Percentiles rank a stretch among this genome's conserved stretches.
These are phyloP conservation scores for Ophidiomyces ophidiicola DNA, from an alignment of 2,329 filamentous ascomycete genomes.

Conservation along the genomic window DNA sequence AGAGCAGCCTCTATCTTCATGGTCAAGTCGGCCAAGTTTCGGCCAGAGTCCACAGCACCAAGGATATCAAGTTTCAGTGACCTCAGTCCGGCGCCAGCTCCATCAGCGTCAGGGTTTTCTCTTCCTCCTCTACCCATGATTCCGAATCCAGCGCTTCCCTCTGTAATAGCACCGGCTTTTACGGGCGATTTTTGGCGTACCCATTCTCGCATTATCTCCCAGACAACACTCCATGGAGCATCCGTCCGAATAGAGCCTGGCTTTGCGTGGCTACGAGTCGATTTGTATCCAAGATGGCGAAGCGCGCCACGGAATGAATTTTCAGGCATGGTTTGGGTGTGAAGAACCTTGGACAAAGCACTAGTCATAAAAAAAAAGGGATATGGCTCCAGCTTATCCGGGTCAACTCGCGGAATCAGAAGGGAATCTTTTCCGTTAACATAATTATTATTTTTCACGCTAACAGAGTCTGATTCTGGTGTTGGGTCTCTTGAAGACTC, in stretches of 20 bases:
- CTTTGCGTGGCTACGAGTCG: slow-evolving; percentile 77
- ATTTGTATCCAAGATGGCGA: slow-evolving; percentile 64
- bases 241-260: slow-evolving; percentile 86
- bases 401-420: slow-evolving; percentile 40
- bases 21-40: slow-evolving; percentile 29
- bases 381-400: slow-evolving; percentile 56
- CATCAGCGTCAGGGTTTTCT: slow-evolving; percentile 19
- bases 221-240: slow-evolving; percentile 78
- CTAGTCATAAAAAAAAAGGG: slow-evolving; percentile 82
- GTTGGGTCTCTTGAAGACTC: slow-evolving; percentile 12
- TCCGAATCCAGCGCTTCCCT: slow-evolving; percentile 57
- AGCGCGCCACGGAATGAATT: slow-evolving; percentile 71
- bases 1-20: slow-evolving; percentile 36
- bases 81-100: slow-evolving; percentile 24
- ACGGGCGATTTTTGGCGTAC: slow-evolving; percentile 66
- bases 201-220: slow-evolving; percentile 92
- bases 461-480: slow-evolving; percentile 2
- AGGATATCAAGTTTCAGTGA: slow-evolving; percentile 29
- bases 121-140: slow-evolving; percentile 46
- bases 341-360: slow-evolving; percentile 60
- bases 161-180: slow-evolving; percentile 57
- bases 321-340: slow-evolving; percentile 67
- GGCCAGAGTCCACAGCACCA: slow-evolving; percentile 24
- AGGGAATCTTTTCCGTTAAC: slow-evolving; percentile 18
- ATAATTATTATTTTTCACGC: background rate